Evolutionary conservation across 2,329 filamentous ascomycete species (phyloP).

Genomic region (Trichoderma gracile): DNA sequence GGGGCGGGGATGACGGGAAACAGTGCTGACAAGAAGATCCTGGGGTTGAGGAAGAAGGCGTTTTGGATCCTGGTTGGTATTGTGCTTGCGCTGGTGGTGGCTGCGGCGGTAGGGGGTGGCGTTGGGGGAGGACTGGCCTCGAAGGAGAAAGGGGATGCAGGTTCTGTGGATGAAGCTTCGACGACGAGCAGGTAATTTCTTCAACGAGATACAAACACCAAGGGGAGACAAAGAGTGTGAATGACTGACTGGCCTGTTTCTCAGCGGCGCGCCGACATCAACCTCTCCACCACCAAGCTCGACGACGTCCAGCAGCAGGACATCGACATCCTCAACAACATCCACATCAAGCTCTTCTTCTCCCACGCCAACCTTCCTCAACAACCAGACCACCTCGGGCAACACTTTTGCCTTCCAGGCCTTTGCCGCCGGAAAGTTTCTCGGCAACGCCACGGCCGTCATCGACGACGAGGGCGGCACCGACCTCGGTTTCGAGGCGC

Average conservation of each 20-base stretch:
- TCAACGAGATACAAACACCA: neutral
- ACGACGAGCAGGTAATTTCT: slow-evolving; percentile 8
- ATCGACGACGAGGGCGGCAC: slow-evolving; percentile 31
- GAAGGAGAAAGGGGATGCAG: slow-evolving; percentile 11
- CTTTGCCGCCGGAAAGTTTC: slow-evolving; percentile 33
- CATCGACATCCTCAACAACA: neutral
- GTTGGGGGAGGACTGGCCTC: slow-evolving; percentile 28
- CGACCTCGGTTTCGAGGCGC: slow-evolving; percentile 29
- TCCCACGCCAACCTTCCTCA: slow-evolving; percentile 28
- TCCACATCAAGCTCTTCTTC: neutral
- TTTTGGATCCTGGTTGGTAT: slow-evolving; percentile 28
- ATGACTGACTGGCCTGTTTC: too few species aligned
- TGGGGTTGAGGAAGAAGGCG: slow-evolving; percentile 25
- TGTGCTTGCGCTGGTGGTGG: slow-evolving; percentile 26
- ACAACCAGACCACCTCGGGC: slow-evolving; percentile 30
- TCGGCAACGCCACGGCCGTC: slow-evolving; percentile 32
- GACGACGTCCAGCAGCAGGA: slow-evolving; percentile 5
- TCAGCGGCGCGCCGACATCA: neutral
- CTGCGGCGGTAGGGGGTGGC: slow-evolving; percentile 29
- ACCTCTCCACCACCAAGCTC: neutral
- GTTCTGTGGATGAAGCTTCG: slow-evolving; percentile 5
- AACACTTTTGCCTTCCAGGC: slow-evolving; percentile 37
- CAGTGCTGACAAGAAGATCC: slow-evolving; percentile 12
- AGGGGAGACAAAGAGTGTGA: too few species aligned
- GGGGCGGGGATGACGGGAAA: neutral